Percentiles rank a stretch among this genome's conserved stretches.
These are phyloP conservation scores for Cenchrus americanus DNA, from an alignment of 176 grass and related monocot genomes.

Conservation along the genomic window DNA sequence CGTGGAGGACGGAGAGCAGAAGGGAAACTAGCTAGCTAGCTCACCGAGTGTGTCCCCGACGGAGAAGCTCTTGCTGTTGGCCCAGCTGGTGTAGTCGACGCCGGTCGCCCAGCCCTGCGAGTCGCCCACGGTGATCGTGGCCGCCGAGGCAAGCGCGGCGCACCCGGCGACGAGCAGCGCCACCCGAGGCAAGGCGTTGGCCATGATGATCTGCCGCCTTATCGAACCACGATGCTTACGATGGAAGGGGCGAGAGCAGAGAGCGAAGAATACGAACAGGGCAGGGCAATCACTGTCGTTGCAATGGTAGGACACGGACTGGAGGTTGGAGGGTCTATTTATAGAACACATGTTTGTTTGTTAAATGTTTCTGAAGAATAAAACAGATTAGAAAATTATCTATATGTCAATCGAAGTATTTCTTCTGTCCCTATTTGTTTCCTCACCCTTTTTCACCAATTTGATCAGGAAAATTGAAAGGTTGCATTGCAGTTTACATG, in stretches of 20 bases:
- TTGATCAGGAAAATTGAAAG: neutral
- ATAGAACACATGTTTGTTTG: slow-evolving; percentile 14
- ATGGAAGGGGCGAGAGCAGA: neutral
- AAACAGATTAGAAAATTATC: neutral
- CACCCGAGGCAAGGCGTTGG: slow-evolving; percentile 13
- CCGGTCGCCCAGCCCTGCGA: slow-evolving; percentile 50
- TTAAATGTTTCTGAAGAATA: neutral
- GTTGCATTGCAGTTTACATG: neutral
- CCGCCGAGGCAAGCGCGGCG: slow-evolving; percentile 36
- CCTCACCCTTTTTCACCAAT: neutral
- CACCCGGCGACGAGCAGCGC: slow-evolving; percentile 31
- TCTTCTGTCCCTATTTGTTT: neutral
- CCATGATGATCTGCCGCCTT: slow-evolving; percentile 20
- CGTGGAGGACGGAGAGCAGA: neutral
- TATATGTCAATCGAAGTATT: neutral
- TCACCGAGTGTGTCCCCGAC: slow-evolving; percentile 64
- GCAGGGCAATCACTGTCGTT: neutral
- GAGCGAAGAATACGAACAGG: neutral
- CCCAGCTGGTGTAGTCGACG: slow-evolving; percentile 64
- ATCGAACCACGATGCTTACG: neutral
- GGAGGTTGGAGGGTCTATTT: slow-evolving; percentile 44
- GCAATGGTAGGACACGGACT: slow-evolving; percentile 11
- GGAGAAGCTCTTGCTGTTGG: slow-evolving; percentile 45
- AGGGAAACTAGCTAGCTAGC: neutral
- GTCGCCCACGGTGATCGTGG: slow-evolving; percentile 65